Conservation (phyloP, 2,329 filamentous ascomycete genomes). For the Beauveria rudraprayagi region DNA sequence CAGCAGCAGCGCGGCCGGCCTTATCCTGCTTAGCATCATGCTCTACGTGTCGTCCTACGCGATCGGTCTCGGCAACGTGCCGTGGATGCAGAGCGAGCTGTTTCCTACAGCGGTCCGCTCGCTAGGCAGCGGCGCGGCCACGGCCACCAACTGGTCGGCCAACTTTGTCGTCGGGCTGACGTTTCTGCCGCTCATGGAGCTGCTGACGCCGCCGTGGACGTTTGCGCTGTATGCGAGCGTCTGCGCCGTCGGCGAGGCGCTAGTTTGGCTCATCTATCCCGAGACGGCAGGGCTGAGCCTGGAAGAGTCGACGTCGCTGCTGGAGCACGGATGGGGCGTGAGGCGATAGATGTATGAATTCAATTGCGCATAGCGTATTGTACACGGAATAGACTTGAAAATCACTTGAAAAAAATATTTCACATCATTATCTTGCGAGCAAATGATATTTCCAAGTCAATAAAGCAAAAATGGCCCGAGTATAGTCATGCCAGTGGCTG, state of each 20-base stretch:
- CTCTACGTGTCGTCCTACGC: constrained; percentile 82
- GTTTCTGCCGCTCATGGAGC: constrained; percentile 81
- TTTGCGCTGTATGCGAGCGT: constrained; percentile 73
- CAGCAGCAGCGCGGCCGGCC: constrained; percentile 31
- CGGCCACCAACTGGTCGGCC: constrained; percentile 77
- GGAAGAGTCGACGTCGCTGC: constrained; percentile 67
- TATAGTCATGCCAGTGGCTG: not conserved
- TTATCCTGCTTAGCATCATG: constrained; percentile 69
- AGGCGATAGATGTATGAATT: not conserved
- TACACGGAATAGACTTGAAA: not conserved
- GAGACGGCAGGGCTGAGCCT: constrained; percentile 76
- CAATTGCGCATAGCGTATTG: not conserved
- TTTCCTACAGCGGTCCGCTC: constrained; percentile 72
- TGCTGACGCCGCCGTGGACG: constrained; percentile 63
- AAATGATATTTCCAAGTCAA: not conserved
- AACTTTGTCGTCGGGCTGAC: constrained; percentile 83
- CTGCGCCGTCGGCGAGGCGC: constrained; percentile 59
- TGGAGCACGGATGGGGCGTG: constrained; percentile 69
- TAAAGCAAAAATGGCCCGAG: not conserved
- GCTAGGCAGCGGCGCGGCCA: constrained; percentile 63
- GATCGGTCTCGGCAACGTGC: constrained; percentile 80
- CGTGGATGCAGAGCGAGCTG: constrained; percentile 93
- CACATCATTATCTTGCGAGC: not conserved
- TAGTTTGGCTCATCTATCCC: constrained; percentile 70
- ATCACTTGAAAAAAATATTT: not conserved